phyloP scores from a whole-genome alignment of 2,329 filamentous ascomycete genomes.

The Venturia aucupariae region DNA sequence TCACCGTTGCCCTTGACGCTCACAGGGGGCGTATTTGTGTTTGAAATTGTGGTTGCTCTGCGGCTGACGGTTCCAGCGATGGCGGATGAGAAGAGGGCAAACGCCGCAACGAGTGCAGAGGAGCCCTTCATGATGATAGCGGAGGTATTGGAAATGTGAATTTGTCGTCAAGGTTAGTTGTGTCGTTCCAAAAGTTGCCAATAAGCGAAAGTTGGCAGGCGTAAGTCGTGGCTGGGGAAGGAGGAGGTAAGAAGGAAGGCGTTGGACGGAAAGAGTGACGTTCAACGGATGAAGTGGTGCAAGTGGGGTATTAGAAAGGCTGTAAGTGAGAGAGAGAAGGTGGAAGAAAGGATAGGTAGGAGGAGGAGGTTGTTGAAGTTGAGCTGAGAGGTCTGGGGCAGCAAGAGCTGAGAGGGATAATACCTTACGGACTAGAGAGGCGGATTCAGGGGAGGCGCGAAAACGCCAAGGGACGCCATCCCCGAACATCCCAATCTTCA shows the following conservation, averaged over 20 bases:
- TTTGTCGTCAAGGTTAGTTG: neutral
- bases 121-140: constrained; percentile 11
- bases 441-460: neutral
- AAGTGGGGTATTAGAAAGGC: neutral
- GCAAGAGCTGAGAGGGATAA: neutral
- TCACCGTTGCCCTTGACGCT: constrained; percentile 54
- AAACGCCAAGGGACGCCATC: too few relatives aligned
- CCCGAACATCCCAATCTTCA: neutral
- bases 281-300: neutral
- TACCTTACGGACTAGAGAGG: too few relatives aligned
- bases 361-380: neutral
- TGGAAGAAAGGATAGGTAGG: neutral
- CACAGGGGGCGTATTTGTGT: constrained; percentile 41
- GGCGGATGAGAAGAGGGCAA: constrained; percentile 10
- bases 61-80: constrained; percentile 8
- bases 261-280: neutral
- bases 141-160: neutral
- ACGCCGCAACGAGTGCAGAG: constrained; percentile 6
- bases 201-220: constrained; percentile 2
- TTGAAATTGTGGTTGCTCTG: constrained; percentile 8
- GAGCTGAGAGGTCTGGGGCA: neutral
- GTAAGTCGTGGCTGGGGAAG: neutral
- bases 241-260: neutral
- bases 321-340: neutral
- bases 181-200: neutral